Base-by-base conservation (phyloP, 2,329 filamentous ascomycete genomes). In the Zymoseptoria passerinii region DNA sequence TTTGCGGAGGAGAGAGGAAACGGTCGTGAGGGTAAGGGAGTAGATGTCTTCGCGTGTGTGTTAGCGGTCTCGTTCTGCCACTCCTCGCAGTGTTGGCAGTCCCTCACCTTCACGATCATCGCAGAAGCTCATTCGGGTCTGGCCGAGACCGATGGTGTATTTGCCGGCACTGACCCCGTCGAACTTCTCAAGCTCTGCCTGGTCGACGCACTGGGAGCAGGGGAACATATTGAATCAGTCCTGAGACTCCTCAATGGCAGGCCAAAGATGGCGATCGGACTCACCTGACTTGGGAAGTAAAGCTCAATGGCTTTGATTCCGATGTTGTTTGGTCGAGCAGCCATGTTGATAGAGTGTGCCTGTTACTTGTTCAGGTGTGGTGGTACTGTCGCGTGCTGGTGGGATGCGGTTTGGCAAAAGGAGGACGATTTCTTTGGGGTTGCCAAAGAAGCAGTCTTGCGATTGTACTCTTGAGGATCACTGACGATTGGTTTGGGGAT, bases 121-220 rank as follows among this genome's bases (percentile, higher is more conserved):
- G 70, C 78, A 80, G 72, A 80, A 80, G 73, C 76, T 78, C 78
- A 80, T 80, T 70, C 77, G 78, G 64, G 78, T 80, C 74, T 80
- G 78, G 67, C 78, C 78, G 61, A 80, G 77, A 60, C 78, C 78
- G 72, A 80, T 80, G 55, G 78, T 80, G 73, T 80, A 80, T 67
- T 80, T 80, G 67, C 78, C 78, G 60, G 71, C 66, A 59, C 72
- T 73, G 60, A 80, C 77, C 71, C 78, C 78, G 77, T 80, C 78
- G 73, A 80, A 80, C 72, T 79, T 79, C 70, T 80, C 78, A 61
- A 80, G 77, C 66, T 80, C 78, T 62, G 75, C 66, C 71, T 80
- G 78, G 69, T 80, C 78, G 64, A 80, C 78, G 66, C 78, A 80
- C 78, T 80, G 73, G 73, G 23, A 23, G 23, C 23, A 23, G 23